Conservation (phyloP, 345 rosid genomes). For the Balakata baccata region DNA sequence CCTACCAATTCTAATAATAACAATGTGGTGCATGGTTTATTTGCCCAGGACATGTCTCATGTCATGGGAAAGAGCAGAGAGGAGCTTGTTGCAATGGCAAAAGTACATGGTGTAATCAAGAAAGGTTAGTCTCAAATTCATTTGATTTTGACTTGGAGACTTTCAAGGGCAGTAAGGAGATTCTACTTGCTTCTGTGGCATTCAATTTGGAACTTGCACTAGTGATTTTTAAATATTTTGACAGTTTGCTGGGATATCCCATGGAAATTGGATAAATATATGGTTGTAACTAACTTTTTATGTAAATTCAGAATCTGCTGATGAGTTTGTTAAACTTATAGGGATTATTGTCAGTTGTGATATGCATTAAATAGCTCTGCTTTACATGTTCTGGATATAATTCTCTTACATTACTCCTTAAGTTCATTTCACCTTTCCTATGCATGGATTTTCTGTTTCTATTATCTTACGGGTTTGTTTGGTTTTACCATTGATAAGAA, state of each 20-base stretch:
- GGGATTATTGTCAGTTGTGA: not conserved
- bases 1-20: not conserved
- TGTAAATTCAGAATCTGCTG: not conserved
- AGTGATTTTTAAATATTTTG: not conserved
- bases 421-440: not conserved
- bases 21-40: slow-evolving; percentile 16
- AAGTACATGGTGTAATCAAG: slow-evolving; percentile 41
- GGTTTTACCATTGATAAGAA: not conserved
- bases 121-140: slow-evolving; percentile 43
- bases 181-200: not conserved
- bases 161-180: not conserved
- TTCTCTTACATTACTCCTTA: not conserved
- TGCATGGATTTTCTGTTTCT: not conserved
- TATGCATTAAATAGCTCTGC: not conserved
- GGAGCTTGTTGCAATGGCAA: slow-evolving; percentile 91
- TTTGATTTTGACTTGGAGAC: not conserved
- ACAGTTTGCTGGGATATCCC: not conserved
- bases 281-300: not conserved
- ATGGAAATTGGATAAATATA: not conserved
- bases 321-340: not conserved
- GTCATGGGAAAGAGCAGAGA: slow-evolving; percentile 83
- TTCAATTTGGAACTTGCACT: not conserved
- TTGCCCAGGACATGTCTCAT: slow-evolving; percentile 72
- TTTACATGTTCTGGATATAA: not conserved
- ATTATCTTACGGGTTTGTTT: not conserved